phyloP scores from a whole-genome alignment of 2,329 filamentous ascomycete genomes.

The Penicillium sp. region DNA sequence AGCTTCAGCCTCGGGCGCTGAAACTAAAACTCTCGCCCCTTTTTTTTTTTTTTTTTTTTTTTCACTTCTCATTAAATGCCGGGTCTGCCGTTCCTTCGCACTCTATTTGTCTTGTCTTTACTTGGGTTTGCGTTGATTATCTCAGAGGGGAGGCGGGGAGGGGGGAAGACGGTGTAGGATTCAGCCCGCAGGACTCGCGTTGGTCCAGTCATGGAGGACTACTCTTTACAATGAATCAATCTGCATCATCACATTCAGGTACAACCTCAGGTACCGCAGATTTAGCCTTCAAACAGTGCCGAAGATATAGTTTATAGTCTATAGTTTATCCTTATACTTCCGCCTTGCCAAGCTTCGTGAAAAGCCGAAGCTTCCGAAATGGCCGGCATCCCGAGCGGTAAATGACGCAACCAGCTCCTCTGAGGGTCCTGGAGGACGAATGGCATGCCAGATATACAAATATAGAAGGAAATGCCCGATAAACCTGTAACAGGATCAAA shows the following conservation, averaged over 20 bases:
- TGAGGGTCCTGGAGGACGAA: too few species aligned
- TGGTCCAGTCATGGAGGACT: not conserved
- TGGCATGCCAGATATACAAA: too few species aligned
- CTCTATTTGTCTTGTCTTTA: not conserved
- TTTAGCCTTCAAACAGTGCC: not conserved
- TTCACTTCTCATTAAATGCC: constrained; percentile 4
- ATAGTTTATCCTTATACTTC: constrained; percentile 6
- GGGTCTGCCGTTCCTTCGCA: not conserved
- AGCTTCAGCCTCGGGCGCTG: constrained; percentile 3
- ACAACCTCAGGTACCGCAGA: not conserved
- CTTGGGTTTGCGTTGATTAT: not conserved
- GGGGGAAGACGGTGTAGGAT: too few species aligned
- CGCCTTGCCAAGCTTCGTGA: constrained; percentile 19
- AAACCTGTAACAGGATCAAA: not conserved
- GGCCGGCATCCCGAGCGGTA: constrained; percentile 22
- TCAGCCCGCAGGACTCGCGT: not conserved
- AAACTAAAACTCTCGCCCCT: not conserved
- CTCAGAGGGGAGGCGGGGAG: too few species aligned
- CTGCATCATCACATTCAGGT: not conserved
- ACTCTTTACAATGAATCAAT: not conserved
- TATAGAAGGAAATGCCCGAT: not conserved
- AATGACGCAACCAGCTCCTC: not conserved
- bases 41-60: not conserved
- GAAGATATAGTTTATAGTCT: not conserved
- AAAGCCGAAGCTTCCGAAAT: constrained; percentile 5